A percentile compares a stretch with the other conserved stretches of the same genome.
phyloP scores from a whole-genome alignment of 2,329 filamentous ascomycete genomes.

The Lecanosticta acicola region DNA sequence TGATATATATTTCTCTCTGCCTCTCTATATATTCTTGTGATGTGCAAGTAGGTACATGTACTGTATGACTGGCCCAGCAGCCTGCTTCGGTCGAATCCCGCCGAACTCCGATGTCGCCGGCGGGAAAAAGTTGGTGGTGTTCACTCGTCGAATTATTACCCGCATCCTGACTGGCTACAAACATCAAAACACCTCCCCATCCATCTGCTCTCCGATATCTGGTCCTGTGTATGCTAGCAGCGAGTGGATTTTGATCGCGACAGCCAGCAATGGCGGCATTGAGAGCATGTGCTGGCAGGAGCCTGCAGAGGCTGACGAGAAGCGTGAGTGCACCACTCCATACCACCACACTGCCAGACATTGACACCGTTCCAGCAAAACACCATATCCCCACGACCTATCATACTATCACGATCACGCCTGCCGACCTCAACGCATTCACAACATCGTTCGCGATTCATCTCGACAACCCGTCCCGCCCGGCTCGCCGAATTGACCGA shows the following conservation, averaged over 20 bases:
- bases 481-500: conserved; percentile 39
- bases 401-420: conserved; percentile 3
- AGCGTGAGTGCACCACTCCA: conserved; percentile 12
- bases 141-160: conserved; percentile 1
- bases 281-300: conserved; percentile 17
- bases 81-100: not conserved
- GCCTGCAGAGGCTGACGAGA: conserved; percentile 18
- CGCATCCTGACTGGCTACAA: not conserved
- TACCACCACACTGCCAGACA: not conserved
- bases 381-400: conserved; percentile 6
- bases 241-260: not conserved
- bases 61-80: not conserved
- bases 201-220: not conserved
- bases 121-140: not conserved
- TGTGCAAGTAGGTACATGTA: too few relatives aligned
- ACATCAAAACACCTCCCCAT: not conserved
- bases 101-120: not conserved
- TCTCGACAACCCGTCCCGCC: conserved; percentile 19
- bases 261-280: conserved; percentile 15
- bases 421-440: conserved; percentile 9
- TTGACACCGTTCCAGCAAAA: conserved; percentile 2
- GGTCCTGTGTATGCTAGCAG: too few relatives aligned
- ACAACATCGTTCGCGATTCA: conserved; percentile 25
- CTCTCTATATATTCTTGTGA: too few relatives aligned
- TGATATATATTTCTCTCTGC: not conserved